Evolutionary conservation across 352 stramenopile species (phyloP), one percentile per base, ranked within the genome.

Genomic region (Phytophthora megakarya): DNA sequence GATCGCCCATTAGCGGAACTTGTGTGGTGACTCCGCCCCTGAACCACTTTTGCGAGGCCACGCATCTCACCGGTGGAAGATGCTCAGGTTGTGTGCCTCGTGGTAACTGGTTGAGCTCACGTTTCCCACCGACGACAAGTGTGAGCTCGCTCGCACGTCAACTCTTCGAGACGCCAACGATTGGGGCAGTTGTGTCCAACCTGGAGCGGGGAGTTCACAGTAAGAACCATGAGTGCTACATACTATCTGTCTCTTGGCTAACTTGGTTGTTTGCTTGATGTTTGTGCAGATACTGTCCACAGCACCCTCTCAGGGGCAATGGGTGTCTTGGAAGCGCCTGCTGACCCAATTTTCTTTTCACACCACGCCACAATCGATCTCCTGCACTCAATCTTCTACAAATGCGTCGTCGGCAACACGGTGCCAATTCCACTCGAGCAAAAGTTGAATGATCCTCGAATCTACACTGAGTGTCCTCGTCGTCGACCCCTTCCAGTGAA

Each of bases 281-380:
- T 40, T 53, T 49, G 59, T 55, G 21, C 37, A 93, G 84, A 95
- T 54, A 95, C 86, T 54, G 78, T 95, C 25, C 88, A 96, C 73
- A 92, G 72, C 55, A 71, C 83, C 11, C 66, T 96, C 1, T 72
- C 47, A 3, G 88, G 85, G 6, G 74, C 75, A 35, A 95, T 96
- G 86, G 74, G 69, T 21, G 52, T 83, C 39, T 61, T 95, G 44
- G 82, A 94, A 67, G 82, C 88, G 12, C 82, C 87, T 3, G 78
- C 85, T 1, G 88, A 96, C 30, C 86, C 86, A 7, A 93, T 96
- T 51, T 96, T 96, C 73, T 96, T 79, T 51, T 95, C 86, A 26
- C 88, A 96, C 51, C 88, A 96, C 69, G 73, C 86, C 23, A 72
- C 79, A n/a, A 75, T 96, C 50, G 88, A 96, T 54, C 57, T 95